Base-by-base conservation (phyloP, 805 yeast genomes). In the Starmerella floris region DNA sequence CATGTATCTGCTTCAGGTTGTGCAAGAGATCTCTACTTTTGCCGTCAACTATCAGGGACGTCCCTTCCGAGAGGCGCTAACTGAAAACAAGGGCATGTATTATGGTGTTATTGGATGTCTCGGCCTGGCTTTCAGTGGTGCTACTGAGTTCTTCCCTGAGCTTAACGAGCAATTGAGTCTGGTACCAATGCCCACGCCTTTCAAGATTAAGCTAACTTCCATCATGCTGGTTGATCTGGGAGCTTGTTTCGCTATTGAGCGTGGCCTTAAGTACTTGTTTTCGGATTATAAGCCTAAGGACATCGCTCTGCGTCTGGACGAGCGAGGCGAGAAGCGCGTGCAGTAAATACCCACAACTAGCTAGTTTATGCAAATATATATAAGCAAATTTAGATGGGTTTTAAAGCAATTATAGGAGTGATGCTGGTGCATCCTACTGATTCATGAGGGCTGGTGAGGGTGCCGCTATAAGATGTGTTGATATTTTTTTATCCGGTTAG, bases 1-100 rank as follows among this genome's bases (percentile, higher is more conserved):
- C 56, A 87, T 91, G 69, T 91, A 87, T 65, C 71, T 91, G 60
- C 73, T 91, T 44, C 96, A 87, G 63, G 72, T 91, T 56, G 88
- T 94, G 17, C 97, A 91, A 68, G 95, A 91, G 63, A 94, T 91
- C 41, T 83, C 96, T 15, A 91, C 98, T 0, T 91, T 87, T 68
- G 95, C 95, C 19, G 95, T 91, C 45, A 91, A 91, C 66, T 91
- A 91, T 64, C 94, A 84, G 67, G 98, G 98, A 42, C 77, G 81
- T 53, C 98, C 98, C 43, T 91, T 91, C 68, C 79, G 94, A 62
- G 95, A 91, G 65, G 76, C 83, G 44, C 80, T 91, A 55, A 69
- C 68, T 41, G 94, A 81, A 62, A 91, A 91, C 66, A 82, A 79
- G 64, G 97, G 96, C 51, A 91, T 91, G 97, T 88, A 80, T 66